Base-by-base conservation (phyloP, 176 grass and related monocot genomes). In the Carex parvula region DNA sequence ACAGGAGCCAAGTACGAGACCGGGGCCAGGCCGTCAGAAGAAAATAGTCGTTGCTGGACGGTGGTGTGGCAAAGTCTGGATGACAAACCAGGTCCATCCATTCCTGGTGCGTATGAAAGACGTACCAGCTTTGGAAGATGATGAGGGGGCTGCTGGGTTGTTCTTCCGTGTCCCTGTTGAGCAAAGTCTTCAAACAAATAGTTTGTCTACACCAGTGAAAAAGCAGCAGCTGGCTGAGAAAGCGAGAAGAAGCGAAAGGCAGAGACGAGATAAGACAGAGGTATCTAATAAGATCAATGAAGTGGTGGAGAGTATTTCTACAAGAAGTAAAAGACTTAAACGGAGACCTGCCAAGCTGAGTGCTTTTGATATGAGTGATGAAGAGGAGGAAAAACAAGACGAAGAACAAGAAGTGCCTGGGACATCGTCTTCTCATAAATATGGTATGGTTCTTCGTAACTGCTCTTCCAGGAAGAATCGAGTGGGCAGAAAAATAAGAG, bases 11-110 rank as follows among this genome's bases (percentile, higher is more conserved):
- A 93, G 64, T 39, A 72, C 84, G 15, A 76, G 8, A 60, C 79
- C 85, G 70, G 85, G 71, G 60, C 77, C 87, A 64, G 83, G 89
- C 32, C 81, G 85, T 54, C 81, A 83, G 84, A 99, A 90, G 91
- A 99, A 95, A 89, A 94, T 85, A 37, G 91, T 99, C 26, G 91
- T 88, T 56, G 82, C 91, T 86, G 96, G 96, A 71, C 88, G 82
- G 70, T 99, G 96, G 96, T 99, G 96, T 79, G 96, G 96, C 21
- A 99, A 94, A 87, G 81, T 89, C 88, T 99, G 96, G 96, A 99
- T 99, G 96, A 93, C 96, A 33, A 99, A 94, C 78, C 93, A 99
- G 76, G 96, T 99, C 17, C 96, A 99, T 86, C 91, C 89, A 44
- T 89, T 90, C 87, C 89, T 99, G 90, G 83, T 81, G 41, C 79